phyloP scores from a whole-genome alignment of 441 rosid genomes.

The Aleurites moluccanus region DNA sequence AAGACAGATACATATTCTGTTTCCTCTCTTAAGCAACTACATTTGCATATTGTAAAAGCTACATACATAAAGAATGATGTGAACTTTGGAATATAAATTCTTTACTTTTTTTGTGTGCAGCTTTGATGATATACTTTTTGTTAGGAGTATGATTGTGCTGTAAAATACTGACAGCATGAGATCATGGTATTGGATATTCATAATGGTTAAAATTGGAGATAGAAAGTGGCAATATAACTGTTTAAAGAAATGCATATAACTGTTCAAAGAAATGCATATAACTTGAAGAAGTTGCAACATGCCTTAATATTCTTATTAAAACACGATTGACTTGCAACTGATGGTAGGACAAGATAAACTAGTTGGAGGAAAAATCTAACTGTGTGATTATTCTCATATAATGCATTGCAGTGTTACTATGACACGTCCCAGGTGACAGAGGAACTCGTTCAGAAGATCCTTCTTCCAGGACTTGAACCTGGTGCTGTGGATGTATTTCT shows the following conservation, averaged over 20 bases:
- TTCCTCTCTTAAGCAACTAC: neutral
- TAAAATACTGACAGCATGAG: neutral
- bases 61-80: neutral
- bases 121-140: neutral
- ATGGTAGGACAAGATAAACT: neutral
- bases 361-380: neutral
- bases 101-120: neutral
- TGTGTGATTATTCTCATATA: constrained; percentile 10
- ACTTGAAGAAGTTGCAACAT: neutral
- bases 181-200: neutral
- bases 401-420: constrained; percentile 66
- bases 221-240: neutral
- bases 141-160: neutral
- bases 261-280: neutral
- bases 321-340: neutral
- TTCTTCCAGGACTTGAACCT: constrained; percentile 82
- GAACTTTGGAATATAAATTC: neutral
- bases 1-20: neutral
- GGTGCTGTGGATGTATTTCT: constrained; percentile 90
- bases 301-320: neutral
- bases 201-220: neutral
- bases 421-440: constrained; percentile 84
- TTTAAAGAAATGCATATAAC: neutral
- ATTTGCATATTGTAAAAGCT: neutral
- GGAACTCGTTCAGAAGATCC: constrained; percentile 72